Evolutionary conservation across 169 alveolate species (phyloP), one percentile per base, ranked within the genome.

Genomic region (Plasmodium malariae): DNA sequence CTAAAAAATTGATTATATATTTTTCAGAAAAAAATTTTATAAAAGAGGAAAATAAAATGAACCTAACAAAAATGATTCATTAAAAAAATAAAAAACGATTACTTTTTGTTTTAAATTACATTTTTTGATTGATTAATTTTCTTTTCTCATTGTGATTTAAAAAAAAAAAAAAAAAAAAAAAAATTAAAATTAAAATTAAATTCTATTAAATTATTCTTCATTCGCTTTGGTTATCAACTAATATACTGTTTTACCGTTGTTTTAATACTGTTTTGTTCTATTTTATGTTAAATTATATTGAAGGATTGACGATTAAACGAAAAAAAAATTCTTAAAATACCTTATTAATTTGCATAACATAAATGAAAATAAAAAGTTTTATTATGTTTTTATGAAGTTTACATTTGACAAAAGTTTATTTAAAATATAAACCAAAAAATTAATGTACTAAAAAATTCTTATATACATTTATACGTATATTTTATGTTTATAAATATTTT

Each of bases 121-220:
- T 48, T 67, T 67, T 40, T 11, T 17, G 36, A 36, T 21, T 67
- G 57, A 37, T 21, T 14, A 67, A 17, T 37, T 36, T 37, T 67
- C 24, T 7, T 36, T 48, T 19, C 74, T n/a, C 74, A 4, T 32
- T 14, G 51, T 67, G 36, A 17, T 36, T 26, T 67, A 32, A 14
- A 24, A 67, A 6, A 67, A 36, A 36, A 37, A 9, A 19, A 67
- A 67, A 67, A 67, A 67, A 67, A n/a, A n/a, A n/a, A n/a, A n/a
- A n/a, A n/a, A n/a, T n/a, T n/a, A n/a, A n/a, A n/a, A n/a, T n/a
- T n/a, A n/a, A n/a, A n/a, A n/a, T n/a, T n/a, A n/a, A n/a, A n/a
- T n/a, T n/a, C n/a, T n/a, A n/a, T n/a, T n/a, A n/a, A n/a, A n/a
- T n/a, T n/a, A n/a, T n/a, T n/a, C n/a, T n/a, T n/a, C n/a, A n/a